Conservation (phyloP, 2,329 filamentous ascomycete species). For the Orbilia oligospora region DNA sequence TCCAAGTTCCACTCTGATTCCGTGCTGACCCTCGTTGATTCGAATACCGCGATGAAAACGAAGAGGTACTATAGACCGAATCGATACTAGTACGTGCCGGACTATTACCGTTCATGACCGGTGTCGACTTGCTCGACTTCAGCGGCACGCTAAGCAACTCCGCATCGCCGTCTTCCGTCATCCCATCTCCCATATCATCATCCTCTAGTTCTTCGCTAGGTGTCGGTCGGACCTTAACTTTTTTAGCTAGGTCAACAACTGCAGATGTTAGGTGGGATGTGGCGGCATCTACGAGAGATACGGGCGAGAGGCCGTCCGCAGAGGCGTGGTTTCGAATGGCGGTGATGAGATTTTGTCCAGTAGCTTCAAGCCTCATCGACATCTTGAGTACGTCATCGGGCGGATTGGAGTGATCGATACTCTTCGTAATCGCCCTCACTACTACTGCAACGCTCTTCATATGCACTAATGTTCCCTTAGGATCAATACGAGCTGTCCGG, state of each 20-base stretch:
- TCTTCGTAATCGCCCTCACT: constrained; percentile 86
- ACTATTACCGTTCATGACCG: constrained; percentile 65
- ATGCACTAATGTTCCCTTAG: constrained; percentile 81
- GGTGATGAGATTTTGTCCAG: constrained; percentile 95
- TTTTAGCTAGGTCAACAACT: constrained; percentile 85
- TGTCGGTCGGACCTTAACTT: constrained; percentile 85
- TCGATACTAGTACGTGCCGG: constrained; percentile 63
- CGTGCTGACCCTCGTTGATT: constrained; percentile 48
- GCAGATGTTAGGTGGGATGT: constrained; percentile 89
- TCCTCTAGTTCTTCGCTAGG: constrained; percentile 82
- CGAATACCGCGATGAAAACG: constrained; percentile 59
- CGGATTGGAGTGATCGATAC: constrained; percentile 73
- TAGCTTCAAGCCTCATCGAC: constrained; percentile 87
- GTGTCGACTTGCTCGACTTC: constrained; percentile 64
- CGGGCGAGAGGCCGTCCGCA: constrained; percentile 86
- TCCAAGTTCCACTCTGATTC: constrained; percentile 59
- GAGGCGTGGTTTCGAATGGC: constrained; percentile 91
- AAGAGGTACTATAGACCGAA: constrained; percentile 64
- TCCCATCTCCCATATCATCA: constrained; percentile 76
- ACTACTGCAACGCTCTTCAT: constrained; percentile 89
- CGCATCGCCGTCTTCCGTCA: constrained; percentile 70
- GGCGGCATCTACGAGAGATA: constrained; percentile 93
- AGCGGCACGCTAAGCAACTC: constrained; percentile 70
- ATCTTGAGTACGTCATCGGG: constrained; percentile 77
- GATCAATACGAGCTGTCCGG: constrained; percentile 79